Evolutionary conservation across 2,329 filamentous ascomycete species (phyloP), one percentile per base, ranked within the genome.

Genomic region (Microdochium paspali): DNA sequence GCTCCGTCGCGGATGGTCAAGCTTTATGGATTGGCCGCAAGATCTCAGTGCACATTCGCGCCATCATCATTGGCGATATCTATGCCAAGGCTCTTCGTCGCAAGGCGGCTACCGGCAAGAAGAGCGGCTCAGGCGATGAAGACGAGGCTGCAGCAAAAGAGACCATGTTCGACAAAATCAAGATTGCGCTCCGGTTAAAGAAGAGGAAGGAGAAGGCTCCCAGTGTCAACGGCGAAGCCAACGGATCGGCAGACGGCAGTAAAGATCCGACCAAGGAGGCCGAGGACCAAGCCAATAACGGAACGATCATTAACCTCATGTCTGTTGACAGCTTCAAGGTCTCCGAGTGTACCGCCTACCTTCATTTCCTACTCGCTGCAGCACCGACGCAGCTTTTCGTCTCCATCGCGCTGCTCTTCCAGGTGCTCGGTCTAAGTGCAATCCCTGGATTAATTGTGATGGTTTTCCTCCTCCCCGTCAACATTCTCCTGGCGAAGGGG

Each of bases 251-350:
- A 3, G 64, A 67, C n/a, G 52, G 49, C n/a, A 48, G 57, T 26
- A 59, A 59, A 21, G 62, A 62, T 25, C 55, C 57, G n/a, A 46
- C 58, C 32, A 68, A 69, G 48, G 61, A 61, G 23, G 57, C 47
- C 18, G 84, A 89, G 51, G 78, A 85, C 49, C 89, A 95, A 68
- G 91, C 90, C 32, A 96, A 93, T 51, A 77, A 94, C 45, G 93
- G 94, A 52, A 95, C 93, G n/a, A 96, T 98, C 59, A 98, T 98
- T 71, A 98, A 97, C 65, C 74, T 98, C 54, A 98, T 98, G 93
- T 94, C 93, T 10, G 94, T 98, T 35, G 94, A 98, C 71, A 96
- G 91, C 44, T 97, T 97, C 80, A 98, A 98, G 69, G 89, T 98
- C 47, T 87, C 88, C 52, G 93, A 98, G 62, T 84, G 95, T 50